Evolutionary conservation across 768 basidiomycete genomes (phyloP), one percentile per base, ranked within the genome.

Genomic region (Kwoniella dendrophila): DNA sequence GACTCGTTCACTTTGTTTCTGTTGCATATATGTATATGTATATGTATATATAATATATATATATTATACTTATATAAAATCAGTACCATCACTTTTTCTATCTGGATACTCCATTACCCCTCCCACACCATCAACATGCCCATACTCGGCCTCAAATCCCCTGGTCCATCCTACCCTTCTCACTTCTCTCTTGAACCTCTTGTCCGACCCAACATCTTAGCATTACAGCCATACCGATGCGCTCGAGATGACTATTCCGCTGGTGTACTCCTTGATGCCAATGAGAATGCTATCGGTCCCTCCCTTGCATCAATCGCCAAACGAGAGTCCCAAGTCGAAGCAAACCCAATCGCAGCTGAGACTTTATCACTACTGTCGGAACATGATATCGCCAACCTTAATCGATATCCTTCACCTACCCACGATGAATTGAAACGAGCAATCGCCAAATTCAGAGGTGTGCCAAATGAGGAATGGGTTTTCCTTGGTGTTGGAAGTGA

Each of bases 401-500:
- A 98, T 78, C 85, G 96, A 56, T 99, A 99, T 82, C 96, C 96
- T 1, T 90, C 92, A 63, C 96, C 96, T 0, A 87, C 90, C 3
- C 88, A 96, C 76, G 84, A 86, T 51, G 78, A 82, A 30, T 87
- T 99, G 71, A 96, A 96, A 76, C 62, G 80, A 4, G 85, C 86
- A 24, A 86, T 97, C 60, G 90, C 89, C 12, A 74, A 81, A 3
- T 81, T 97, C 36, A 86, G 96, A 16, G 83, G 83, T 5, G 80
- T 97, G 0, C 85, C 89, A 1, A 82, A 78, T 49, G 80, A 81
- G 41, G 83, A 87, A 60, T 84, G 90, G 71, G 85, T 97, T 40
- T 97, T 97, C 76, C 85, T 99, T 2, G 96, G 96, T 2, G 96
- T 98, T 0, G 96, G 96, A 2, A 92, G 90, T 0, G 96, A 99